Evolutionary conservation across 441 rosid genomes (phyloP), one percentile per base, ranked within the genome.

Genomic region (Pelargonium australe): DNA sequence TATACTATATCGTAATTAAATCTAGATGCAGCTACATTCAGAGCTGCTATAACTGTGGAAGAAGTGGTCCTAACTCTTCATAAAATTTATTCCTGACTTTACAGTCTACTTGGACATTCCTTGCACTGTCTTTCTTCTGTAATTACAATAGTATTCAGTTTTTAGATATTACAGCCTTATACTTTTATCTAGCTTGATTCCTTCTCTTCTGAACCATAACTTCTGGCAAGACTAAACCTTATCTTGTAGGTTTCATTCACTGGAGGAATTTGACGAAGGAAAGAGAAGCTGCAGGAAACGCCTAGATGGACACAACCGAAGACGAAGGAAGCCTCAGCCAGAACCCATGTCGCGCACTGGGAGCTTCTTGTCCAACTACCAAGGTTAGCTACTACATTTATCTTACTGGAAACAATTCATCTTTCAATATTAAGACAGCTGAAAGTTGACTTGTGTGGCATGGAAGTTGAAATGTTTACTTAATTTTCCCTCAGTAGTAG

Each of bases 241-340:
- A 31, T 53, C 73, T 75, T 37, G 20, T 63, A 88, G 98, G 88
- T 90, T 92, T 83, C 98, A 90, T 78, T 75, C 85, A 7, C 76
- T 90, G 81, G 91, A 83, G 81, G 95, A 90, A 73, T 92, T 92
- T 73, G 96, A 92, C 75, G 94, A 90, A 74, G 92, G 90, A 49
- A 92, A 90, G 76, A 82, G 96, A 82, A 92, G 96, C 78, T 92
- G 98, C 88, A 87, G 98, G 83, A 88, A 86, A 76, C 96, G 93
- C 31, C 95, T 92, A 7, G 96, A 88, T 69, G 93, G 92, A 31
- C 98, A 92, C 73, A 92, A 92, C 73, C 70, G 93, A 66, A 82
- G 96, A 74, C 72, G 95, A 58, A 77, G 98, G 64, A 92, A 92
- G 82, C 92, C 95, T 79, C 98, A 84, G 79, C 85, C 86, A 0